Evolutionary conservation across 1,284 basidiomycete genomes (phyloP).

Genomic region (Clitocybe nebularis): DNA sequence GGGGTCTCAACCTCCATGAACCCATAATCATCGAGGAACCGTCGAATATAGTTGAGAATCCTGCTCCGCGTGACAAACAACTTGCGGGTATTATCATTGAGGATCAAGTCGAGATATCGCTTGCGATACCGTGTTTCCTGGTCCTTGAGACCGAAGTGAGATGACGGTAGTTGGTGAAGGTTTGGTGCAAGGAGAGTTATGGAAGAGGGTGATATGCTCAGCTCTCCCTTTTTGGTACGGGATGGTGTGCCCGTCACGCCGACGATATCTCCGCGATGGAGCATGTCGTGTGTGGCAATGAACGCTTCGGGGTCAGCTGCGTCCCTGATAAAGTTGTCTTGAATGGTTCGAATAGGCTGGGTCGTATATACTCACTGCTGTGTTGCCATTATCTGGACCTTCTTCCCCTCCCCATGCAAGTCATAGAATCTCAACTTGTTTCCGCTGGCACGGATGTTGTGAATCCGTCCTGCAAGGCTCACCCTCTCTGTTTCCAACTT

Average conservation of each 20-base stretch:
- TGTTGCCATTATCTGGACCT: conserved; percentile 94
- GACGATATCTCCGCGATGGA: conserved; percentile 95
- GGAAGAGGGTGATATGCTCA: conserved; percentile 82
- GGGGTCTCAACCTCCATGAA: conserved; percentile 99
- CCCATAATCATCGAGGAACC: conserved; percentile 87
- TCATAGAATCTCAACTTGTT: conserved; percentile 95
- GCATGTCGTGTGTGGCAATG: conserved; percentile 74
- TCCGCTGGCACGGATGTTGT: conserved; percentile 83
- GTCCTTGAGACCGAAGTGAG: conserved; percentile 91
- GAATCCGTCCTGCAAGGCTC: conserved; percentile 85
- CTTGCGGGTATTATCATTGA: conserved; percentile 88
- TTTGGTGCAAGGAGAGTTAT: conserved; percentile 94
- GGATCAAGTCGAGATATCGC: conserved; percentile 97
- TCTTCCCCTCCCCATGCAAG: conserved; percentile 87
- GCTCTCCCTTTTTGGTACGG: conserved; percentile 94
- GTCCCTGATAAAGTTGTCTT: conserved; percentile 44
- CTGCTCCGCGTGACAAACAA: conserved; percentile 89
- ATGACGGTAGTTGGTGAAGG: conserved; percentile 91
- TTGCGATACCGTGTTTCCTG: conserved; percentile 97
- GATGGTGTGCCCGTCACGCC: conserved; percentile 88
- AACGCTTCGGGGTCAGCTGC: conserved; percentile 71
- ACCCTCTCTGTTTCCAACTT: conserved; percentile 52
- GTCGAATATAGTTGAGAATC: conserved; percentile 89
- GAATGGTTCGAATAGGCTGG: neutral
- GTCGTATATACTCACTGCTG: conserved; percentile 60